Evolutionary conservation across 179 eudicot genomes (phyloP), one percentile per base, ranked within the genome.

Genomic region (Drosera spatulata): DNA sequence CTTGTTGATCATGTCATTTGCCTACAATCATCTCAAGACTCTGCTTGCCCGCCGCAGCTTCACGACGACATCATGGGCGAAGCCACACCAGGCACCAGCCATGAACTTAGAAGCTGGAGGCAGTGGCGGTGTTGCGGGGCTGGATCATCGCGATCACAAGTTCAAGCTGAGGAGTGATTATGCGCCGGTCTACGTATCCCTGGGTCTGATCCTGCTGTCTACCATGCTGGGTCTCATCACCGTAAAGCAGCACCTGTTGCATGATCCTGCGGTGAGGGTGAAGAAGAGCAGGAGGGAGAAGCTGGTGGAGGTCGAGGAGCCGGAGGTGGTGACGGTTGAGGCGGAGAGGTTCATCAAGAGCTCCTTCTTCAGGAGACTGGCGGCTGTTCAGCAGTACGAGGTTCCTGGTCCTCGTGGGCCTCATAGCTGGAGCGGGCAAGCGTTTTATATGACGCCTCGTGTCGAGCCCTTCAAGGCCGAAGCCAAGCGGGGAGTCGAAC

Each of bases 271-370:
- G n/a, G 87, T 87, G 2, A 68, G 14, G 2, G 69, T 87, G 51
- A 87, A 65, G 73, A 90, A 87, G 60, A 75, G 81, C 13, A 76
- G 65, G 53, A 65, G 95, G 37, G 93, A 90, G 70, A 80, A 84
- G 2, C 4, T 87, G 2, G 84, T 85, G 41, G 97, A 87, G 84
- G 75, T 90, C 51, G 80, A 63, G 62, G 89, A 82, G 14, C 97
- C 97, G 0, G 97, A 87, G 10, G 12, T 52, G 6, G 76, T 70
- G 47, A 80, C 72, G 3, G 77, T 71, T 33, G 77, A 84, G 40
- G 69, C 87, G 0, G 80, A 82, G 42, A 70, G 73, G 56, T 84
- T 79, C 52, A 44, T 87, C 37, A 82, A 81, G 52, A 75, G 82
- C 53, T 90, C 97, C 0, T 71, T 82, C 48, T 80, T 90, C 55